A percentile compares a stretch with the other conserved stretches of the same genome.
These are phyloP conservation scores for Eimeria praecox DNA, from an alignment of 169 alveolate genomes.

Conservation along the genomic window DNA sequence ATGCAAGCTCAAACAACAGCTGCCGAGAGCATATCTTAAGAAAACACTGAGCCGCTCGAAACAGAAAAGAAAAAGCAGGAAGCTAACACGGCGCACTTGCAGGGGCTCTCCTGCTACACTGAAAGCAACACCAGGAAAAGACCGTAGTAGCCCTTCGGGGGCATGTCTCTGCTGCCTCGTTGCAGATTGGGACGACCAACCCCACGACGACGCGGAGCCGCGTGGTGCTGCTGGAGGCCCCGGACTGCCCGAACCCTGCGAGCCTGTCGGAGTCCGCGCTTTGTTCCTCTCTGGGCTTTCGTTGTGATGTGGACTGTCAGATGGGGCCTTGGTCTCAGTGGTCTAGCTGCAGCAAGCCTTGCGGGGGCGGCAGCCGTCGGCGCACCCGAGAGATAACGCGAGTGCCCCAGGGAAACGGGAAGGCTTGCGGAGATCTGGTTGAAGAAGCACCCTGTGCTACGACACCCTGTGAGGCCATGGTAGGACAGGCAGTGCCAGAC, in stretches of 20 bases:
- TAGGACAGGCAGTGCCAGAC: slow-evolving; percentile 70
- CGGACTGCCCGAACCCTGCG: slow-evolving; percentile 74
- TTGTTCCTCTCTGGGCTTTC: slow-evolving; percentile 75
- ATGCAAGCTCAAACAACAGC: neutral
- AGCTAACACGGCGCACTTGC: neutral
- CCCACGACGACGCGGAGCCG: slow-evolving; percentile 79
- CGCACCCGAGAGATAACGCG: slow-evolving; percentile 82
- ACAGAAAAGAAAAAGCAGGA: neutral
- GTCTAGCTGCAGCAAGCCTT: slow-evolving; percentile 80
- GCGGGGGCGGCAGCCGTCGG: slow-evolving; percentile 85
- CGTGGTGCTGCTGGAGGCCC: slow-evolving; percentile 77
- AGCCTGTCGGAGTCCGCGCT: slow-evolving; percentile 15
- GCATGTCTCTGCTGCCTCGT: neutral
- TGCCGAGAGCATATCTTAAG: neutral
- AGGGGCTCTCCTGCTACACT: neutral
- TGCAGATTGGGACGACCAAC: slow-evolving; percentile 62
- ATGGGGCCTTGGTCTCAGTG: slow-evolving; percentile 86
- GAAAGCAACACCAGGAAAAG: neutral
- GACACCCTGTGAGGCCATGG: slow-evolving; percentile 76
- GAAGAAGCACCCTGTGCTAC: slow-evolving; percentile 83
- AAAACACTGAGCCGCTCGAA: neutral
- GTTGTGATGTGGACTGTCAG: slow-evolving; percentile 84
- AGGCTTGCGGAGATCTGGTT: slow-evolving; percentile 79
- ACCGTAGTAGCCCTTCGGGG: neutral
- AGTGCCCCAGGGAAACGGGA: slow-evolving; percentile 82